Percentiles rank a stretch among this genome's conserved stretches.
These are phyloP conservation scores for Syzygium grande DNA, from an alignment of 345 rosid genomes.

Conservation along the genomic window DNA sequence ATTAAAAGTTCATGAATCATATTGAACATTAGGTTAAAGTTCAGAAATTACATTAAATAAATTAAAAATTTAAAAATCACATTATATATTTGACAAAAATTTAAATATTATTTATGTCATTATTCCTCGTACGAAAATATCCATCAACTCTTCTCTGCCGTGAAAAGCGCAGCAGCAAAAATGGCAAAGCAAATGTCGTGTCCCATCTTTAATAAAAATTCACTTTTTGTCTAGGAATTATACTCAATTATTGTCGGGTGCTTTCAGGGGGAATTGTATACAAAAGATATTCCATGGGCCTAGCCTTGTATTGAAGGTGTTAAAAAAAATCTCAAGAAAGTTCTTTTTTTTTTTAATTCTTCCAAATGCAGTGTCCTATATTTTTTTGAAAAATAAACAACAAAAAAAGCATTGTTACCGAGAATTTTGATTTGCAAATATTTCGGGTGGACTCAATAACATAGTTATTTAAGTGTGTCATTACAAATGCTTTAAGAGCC, in stretches of 20 bases:
- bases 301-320: not conserved
- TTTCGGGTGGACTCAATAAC: not conserved
- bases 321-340: not conserved
- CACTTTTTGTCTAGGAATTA: not conserved
- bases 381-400: not conserved
- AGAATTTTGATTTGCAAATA: not conserved
- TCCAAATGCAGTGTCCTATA: not conserved
- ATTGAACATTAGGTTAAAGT: too few species aligned
- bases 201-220: not conserved
- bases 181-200: not conserved
- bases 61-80: too few species aligned
- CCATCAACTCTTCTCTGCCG: not conserved
- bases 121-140: not conserved
- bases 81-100: too few species aligned
- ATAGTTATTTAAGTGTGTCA: not conserved
- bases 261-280: not conserved
- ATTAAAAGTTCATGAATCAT: too few species aligned
- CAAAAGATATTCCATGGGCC: not conserved
- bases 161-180: not conserved
- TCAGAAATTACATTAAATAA: too few species aligned
- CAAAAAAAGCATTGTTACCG: not conserved
- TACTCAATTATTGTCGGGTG: not conserved
- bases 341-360: not conserved
- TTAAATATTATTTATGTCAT: too few species aligned
- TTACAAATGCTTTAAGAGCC: not conserved